Evolutionary conservation across 495 filamentous ascomycete species (phyloP), one percentile per base, ranked within the genome.

Genomic region (Hyaloscypha finlandica): DNA sequence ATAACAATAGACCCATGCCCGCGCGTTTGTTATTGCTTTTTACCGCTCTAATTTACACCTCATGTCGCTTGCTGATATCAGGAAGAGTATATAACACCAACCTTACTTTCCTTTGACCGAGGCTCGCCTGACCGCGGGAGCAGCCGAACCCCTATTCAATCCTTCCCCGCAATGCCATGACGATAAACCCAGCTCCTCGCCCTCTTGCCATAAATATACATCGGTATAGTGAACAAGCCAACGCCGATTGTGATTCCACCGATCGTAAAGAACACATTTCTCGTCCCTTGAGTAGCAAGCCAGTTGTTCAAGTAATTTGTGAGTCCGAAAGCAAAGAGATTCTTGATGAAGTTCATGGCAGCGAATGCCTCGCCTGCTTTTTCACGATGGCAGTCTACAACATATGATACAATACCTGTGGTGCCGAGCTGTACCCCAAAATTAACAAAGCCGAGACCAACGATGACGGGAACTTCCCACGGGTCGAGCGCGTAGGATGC

Each of bases 391-490:
- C 77, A 79, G 69, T 81, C 79, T 12, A 77, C 75, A 8, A 80
- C 71, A 55, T 81, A 81, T 4, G 78, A 76, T 19, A 80, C 76
- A 0, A 79, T 75, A 8, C 76, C 76, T 4, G 76, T 79, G 6
- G 79, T 77, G 1, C 77, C 78, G 9, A 80, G 75, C 52, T 78
- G 77, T 35, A 81, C 77, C 4, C 79, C 77, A 32, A 83, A 78
- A 62, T 81, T 80, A 59, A 81, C 79, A 20, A 83, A 35, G 0
- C 81, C 81, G 64, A 80, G 71, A 42, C 77, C 77, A 8, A 83
- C 74, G 57, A 83, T 74, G 0, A 81, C 77, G 4, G 79, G 78
- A 1, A 80, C 74, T 20, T 53, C 32, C 76, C 74, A 76, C 5
- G 73, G 62, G 29, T 64, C 57, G 29, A 71, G 45, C 16, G 68